A percentile compares a stretch with the other conserved stretches of the same genome.
Evolutionary conservation across 1,139 yeast species (phyloP).

Genomic region (Candida labiduridarum): DNA sequence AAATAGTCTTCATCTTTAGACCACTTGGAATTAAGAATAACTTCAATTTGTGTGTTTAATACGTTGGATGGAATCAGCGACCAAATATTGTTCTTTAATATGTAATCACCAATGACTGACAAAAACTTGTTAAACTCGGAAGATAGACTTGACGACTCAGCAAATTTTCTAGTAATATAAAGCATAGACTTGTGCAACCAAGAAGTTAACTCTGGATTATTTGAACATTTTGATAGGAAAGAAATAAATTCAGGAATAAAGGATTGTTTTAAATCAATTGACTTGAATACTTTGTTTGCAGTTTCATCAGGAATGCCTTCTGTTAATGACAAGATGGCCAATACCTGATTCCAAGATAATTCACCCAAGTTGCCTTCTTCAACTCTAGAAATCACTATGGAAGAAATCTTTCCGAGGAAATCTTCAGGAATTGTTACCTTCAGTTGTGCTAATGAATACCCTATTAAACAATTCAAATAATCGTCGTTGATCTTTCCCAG

Average conservation of each 20-base stretch:
- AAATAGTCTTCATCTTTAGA: constrained; percentile 36
- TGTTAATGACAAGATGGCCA: constrained; percentile 12
- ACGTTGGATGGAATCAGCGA: constrained; percentile 47
- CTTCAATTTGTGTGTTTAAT: constrained; percentile 71
- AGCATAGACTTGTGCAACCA: constrained; percentile 58
- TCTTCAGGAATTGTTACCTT: constrained; percentile 9
- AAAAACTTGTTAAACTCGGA: constrained; percentile 33
- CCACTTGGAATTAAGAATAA: constrained; percentile 54
- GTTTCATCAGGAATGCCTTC: not conserved
- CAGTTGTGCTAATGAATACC: constrained; percentile 20
- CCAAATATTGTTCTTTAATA: constrained; percentile 35
- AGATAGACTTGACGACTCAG: constrained; percentile 47
- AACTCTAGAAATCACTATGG: constrained; percentile 14
- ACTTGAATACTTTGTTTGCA: constrained; percentile 2
- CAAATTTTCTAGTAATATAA: constrained; percentile 63
- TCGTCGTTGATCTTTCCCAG: constrained; percentile 19
- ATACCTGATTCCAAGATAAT: constrained; percentile 17
- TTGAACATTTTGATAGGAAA: constrained; percentile 17
- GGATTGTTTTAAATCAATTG: constrained; percentile 23
- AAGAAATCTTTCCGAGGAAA: constrained; percentile 8
- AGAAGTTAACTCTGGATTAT: constrained; percentile 7
- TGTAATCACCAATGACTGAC: constrained; percentile 19
- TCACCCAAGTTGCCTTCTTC: constrained; percentile 8
- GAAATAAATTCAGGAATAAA: constrained; percentile 28
- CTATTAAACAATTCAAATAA: constrained; percentile 24